Conservation (phyloP, 345 rosid species). For the Eucalyptus camaldulensis region DNA sequence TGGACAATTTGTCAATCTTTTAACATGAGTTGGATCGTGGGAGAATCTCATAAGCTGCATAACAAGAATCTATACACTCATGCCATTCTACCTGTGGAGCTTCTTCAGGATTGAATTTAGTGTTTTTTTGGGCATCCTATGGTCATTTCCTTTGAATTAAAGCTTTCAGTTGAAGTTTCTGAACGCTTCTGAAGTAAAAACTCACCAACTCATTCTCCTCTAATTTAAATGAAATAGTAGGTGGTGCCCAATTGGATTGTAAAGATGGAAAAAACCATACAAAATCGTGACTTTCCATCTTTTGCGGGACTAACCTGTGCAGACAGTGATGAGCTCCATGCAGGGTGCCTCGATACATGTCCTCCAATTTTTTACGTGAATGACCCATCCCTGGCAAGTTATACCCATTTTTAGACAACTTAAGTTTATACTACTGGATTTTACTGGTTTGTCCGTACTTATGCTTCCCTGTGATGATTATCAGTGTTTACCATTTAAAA, state of each 20-base stretch:
- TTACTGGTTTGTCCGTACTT: background rate
- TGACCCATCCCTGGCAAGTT: slow-evolving; percentile 75
- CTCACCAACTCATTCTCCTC: background rate
- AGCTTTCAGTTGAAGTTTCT: background rate
- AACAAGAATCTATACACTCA: background rate
- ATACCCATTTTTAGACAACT: background rate
- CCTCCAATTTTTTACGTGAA: slow-evolving; percentile 97
- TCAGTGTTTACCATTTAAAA: background rate
- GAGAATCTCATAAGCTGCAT: background rate
- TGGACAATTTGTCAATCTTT: background rate
- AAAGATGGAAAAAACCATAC: slow-evolving; percentile 81
- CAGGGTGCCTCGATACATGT: slow-evolving; percentile 80
- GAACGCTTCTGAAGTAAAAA: background rate
- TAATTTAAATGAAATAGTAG: slow-evolving; percentile 24
- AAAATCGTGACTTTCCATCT: slow-evolving; percentile 55
- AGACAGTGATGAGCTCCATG: slow-evolving; percentile 96
- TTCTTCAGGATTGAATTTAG: background rate
- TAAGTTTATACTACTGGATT: background rate
- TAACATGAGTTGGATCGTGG: background rate
- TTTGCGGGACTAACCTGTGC: slow-evolving; percentile 66
- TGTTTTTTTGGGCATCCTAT: background rate
- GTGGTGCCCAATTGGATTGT: slow-evolving; percentile 61
- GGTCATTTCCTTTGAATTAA: background rate
- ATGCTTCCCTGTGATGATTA: background rate
- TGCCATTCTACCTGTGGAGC: background rate